Base-by-base conservation (phyloP, 148 eudicot genomes). In the Pouteria glomerata region DNA sequence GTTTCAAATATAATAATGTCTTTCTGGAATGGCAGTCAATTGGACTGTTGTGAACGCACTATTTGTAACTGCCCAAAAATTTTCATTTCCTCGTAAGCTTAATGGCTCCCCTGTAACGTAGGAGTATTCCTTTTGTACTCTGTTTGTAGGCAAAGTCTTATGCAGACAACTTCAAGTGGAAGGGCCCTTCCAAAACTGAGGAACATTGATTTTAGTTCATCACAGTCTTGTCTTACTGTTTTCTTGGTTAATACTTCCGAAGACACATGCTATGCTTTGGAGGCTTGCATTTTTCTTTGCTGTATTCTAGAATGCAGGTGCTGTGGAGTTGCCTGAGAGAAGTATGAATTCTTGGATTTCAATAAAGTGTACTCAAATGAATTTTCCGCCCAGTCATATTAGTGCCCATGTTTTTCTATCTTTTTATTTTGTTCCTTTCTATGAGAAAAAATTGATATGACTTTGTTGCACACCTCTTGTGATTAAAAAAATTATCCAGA, bases 81-180 rank as follows among this genome's bases (percentile, higher is more conserved):
- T n/a, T 12, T 53, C 24, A n/a, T 53, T 8, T 8, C n/a, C n/a
- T n/a, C n/a, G n/a, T 12, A 41, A 42, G 24, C 33, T 64, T 15
- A n/a, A 41, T 41, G 67, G 50, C n/a, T 41, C 31, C 10, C 31
- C 10, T 4, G 48, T 3, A 63, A 39, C 2, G 0, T 10, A 24
- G 68, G 51, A 18, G 23, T 24, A n/a, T 64, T 4, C 24, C n/a
- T 64, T 19, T 64, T 41, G 18, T 68, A 11, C 62, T 52, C 11
- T 24, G 55, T 30, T 24, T 81, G 71, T 78, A 85, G 89, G 71
- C 61, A 33, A 85, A 81, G 80, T 70, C 89, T 65, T 85, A 85
- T 74, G 85, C 89, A 29, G 86, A 85, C 76, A 85, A 85, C 83
- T 85, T 85, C 79, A 85, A 83, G 74, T 85, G 89, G 89, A 85